Evolutionary conservation across 768 basidiomycete species (phyloP).

Genomic region (Hygrophoropsis aurantiaca): DNA sequence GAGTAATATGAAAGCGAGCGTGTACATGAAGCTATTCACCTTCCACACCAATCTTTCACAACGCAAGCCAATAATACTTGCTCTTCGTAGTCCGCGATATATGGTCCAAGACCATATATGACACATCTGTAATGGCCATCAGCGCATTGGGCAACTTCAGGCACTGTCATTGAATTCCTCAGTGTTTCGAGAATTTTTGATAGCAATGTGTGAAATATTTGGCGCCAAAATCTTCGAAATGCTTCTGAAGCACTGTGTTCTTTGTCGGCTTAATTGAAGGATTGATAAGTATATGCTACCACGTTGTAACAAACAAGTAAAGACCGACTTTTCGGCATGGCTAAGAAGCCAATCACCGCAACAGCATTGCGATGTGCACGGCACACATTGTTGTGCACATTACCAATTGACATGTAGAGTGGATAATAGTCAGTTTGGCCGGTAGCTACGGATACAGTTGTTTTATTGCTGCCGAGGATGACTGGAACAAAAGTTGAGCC

Average conservation of each 20-base stretch:
- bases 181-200: conserved; percentile 18
- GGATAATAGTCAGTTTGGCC: conserved; percentile 21
- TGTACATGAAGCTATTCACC: conserved; percentile 14
- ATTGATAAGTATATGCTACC: not conserved
- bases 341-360: conserved; percentile 19
- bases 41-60: conserved; percentile 28
- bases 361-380: conserved; percentile 19
- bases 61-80: conserved; percentile 22
- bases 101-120: conserved; percentile 26
- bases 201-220: conserved; percentile 30
- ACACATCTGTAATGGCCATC: conserved; percentile 26
- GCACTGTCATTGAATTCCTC: conserved; percentile 11
- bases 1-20: not conserved
- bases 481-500: too few relatives aligned
- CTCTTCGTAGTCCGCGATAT: conserved; percentile 30
- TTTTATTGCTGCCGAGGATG: conserved; percentile 21
- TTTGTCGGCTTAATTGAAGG: conserved; percentile 3
- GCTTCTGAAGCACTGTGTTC: conserved; percentile 8
- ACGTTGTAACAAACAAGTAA: not conserved
- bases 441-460: conserved; percentile 19
- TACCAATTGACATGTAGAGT: too few relatives aligned
- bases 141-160: conserved; percentile 8
- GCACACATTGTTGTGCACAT: conserved; percentile 12
- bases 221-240: conserved; percentile 27
- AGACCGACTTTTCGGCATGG: conserved; percentile 28